Evolutionary conservation across 306 rosid genomes (phyloP), one percentile per base, ranked within the genome.

Genomic region (Cyamopsis tetragonoloba): DNA sequence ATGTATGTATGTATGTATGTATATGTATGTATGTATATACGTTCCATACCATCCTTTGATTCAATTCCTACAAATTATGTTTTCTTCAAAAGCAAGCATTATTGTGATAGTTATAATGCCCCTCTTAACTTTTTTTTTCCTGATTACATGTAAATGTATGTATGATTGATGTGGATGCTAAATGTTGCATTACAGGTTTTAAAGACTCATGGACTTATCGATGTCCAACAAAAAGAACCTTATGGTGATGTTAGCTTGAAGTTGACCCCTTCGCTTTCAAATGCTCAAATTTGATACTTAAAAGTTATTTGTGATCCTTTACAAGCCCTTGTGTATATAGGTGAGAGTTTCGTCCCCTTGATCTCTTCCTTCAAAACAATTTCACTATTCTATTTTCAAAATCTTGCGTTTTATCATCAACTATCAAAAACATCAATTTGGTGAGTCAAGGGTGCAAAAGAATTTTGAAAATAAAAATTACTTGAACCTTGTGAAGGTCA

Each of bases 171-270:
- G 34, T 77, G 73, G 69, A 37, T 53, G 27, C 73, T 76, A 23
- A 14, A 38, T 58, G 73, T 48, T 43, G 32, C 18, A 44, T 67
- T 38, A 18, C 86, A 89, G 98, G 96, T 88, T 51, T 80, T 93
- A 77, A 86, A 84, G 83, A 88, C 82, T 56, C 70, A 67, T 51
- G 79, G 63, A 49, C 85, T 87, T 26, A 28, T 88, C 75, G 86
- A 88, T 58, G 86, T 88, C 39, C 62, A 80, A n/a, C 97, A 88
- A 84, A 91, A 89, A 65, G 77, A 38, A 44, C 88, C 95, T 46
- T 86, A 87, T 24, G 88, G 81, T 30, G 97, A 93, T 80, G 34
- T 90, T 62, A 72, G 13, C 70, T 79, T 93, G 84, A 86, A 76
- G 53, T 66, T 90, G 77, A 83, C 84, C 12, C 61, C 78, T 7